phyloP scores from a whole-genome alignment of 2,329 filamentous ascomycete species.

The Aspergillus sclerotialis region DNA sequence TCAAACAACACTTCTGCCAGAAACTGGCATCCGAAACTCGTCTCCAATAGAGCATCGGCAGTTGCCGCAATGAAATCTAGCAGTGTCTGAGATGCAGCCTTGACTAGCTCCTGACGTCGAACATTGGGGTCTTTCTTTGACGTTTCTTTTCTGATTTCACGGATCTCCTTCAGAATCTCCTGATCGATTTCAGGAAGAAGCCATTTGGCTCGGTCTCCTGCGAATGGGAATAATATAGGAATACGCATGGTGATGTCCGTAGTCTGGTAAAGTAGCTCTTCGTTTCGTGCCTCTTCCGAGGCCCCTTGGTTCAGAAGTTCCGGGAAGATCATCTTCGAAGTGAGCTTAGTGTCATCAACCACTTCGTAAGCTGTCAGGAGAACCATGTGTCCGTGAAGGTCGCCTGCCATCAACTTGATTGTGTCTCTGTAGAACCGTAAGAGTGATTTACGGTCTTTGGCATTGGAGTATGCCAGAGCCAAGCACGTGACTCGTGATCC shows the following conservation, averaged over 20 bases:
- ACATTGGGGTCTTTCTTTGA: slow-evolving; percentile 84
- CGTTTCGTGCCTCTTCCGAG: slow-evolving; percentile 29
- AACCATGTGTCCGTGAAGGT: slow-evolving; percentile 70
- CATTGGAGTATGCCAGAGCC: slow-evolving; percentile 72
- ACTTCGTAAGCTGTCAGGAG: slow-evolving; percentile 84
- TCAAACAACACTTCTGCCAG: slow-evolving; percentile 75
- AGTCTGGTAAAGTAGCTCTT: slow-evolving; percentile 38
- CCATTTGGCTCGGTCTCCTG: slow-evolving; percentile 54
- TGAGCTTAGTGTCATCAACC: slow-evolving; percentile 88
- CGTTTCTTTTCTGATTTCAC: slow-evolving; percentile 70
- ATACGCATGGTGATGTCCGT: slow-evolving; percentile 47
- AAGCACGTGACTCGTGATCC: slow-evolving; percentile 77
- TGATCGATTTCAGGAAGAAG: slow-evolving; percentile 59
- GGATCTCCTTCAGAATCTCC: slow-evolving; percentile 67
- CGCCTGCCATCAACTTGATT: slow-evolving; percentile 74
- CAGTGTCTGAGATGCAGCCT: slow-evolving; percentile 65
- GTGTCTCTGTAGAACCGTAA: slow-evolving; percentile 87
- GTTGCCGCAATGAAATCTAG: slow-evolving; percentile 65
- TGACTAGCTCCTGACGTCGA: slow-evolving; percentile 69
- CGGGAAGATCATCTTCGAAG: slow-evolving; percentile 75
- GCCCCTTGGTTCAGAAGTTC: slow-evolving; percentile 70
- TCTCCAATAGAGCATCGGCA: slow-evolving; percentile 61
- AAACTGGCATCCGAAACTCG: slow-evolving; percentile 80
- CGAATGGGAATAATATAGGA: slow-evolving; percentile 74
- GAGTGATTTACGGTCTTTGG: slow-evolving; percentile 88